A percentile compares a stretch with the other conserved stretches of the same genome.
Conservation (phyloP, 306 rosid species). For the Malus asiatica region DNA sequence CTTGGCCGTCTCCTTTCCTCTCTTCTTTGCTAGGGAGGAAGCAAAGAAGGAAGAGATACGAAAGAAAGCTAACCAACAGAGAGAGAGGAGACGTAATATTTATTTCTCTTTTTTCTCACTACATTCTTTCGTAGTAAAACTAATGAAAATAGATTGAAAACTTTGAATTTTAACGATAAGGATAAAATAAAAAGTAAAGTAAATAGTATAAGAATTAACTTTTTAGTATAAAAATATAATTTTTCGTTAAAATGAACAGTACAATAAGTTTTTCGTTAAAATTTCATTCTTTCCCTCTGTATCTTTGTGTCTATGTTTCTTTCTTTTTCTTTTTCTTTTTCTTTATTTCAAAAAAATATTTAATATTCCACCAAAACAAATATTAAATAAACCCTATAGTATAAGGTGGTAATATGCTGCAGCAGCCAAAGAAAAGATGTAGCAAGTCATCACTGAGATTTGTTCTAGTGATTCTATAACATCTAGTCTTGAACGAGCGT, state of each 20-base stretch:
- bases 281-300: neutral
- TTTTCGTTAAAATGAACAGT: too few species aligned
- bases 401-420: neutral
- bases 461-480: too few species aligned
- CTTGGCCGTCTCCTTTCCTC: constrained; percentile 17
- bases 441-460: neutral
- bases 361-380: too few species aligned
- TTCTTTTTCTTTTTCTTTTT: neutral
- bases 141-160: too few species aligned
- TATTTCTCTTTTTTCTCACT: neutral
- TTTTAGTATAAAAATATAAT: too few species aligned
- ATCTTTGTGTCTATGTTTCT: constrained; percentile 14
- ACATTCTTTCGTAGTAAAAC: neutral
- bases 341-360: neutral
- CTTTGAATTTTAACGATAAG: too few species aligned
- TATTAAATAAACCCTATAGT: too few species aligned
- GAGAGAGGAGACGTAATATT: constrained; percentile 22
- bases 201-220: too few species aligned
- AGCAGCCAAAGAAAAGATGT: neutral
- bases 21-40: constrained; percentile 26
- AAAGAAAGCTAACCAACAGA: constrained; percentile 28
- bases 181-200: too few species aligned
- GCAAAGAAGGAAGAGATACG: constrained; percentile 28
- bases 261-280: too few species aligned
- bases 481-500: too few species aligned